A percentile compares a stretch with the other conserved stretches of the same genome.
Conservation (phyloP, 768 basidiomycete genomes). For the Ephemerocybe angulata region DNA sequence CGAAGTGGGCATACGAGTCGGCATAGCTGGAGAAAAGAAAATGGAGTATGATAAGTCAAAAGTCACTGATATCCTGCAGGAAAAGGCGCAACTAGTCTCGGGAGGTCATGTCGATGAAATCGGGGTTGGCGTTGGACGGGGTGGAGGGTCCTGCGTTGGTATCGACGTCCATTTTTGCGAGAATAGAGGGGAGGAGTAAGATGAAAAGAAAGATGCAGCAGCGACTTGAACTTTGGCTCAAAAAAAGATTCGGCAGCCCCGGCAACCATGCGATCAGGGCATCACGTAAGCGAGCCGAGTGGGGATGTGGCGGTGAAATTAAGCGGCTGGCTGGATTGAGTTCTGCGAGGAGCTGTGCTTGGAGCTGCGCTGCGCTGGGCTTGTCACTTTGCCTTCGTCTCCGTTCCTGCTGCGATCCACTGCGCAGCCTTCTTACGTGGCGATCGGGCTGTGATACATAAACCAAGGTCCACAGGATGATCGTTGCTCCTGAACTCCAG, state of each 20-base stretch:
- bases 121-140: slow-evolving; percentile 18
- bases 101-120: slow-evolving; percentile 63
- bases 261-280: slow-evolving; percentile 2
- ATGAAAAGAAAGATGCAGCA: background rate
- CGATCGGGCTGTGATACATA: too few relatives aligned
- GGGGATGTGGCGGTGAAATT: too few relatives aligned
- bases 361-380: too few relatives aligned
- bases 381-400: too few relatives aligned
- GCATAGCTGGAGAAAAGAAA: slow-evolving; percentile 72
- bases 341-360: too few relatives aligned
- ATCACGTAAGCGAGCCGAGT: too few relatives aligned
- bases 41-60: slow-evolving; percentile 31
- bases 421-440: too few relatives aligned
- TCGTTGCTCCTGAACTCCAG: slow-evolving; percentile 2
- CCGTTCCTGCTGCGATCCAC: too few relatives aligned
- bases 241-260: background rate
- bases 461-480: too few relatives aligned
- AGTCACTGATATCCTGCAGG: slow-evolving; percentile 23
- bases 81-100: slow-evolving; percentile 71
- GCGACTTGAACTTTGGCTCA: background rate
- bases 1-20: slow-evolving; percentile 94
- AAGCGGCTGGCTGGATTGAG: too few relatives aligned
- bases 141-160: slow-evolving; percentile 27
- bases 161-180: slow-evolving; percentile 3
- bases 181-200: background rate